Percentiles rank a stretch among this genome's conserved stretches.
phyloP scores from a whole-genome alignment of 306 rosid genomes.

The Rosa chinensis region DNA sequence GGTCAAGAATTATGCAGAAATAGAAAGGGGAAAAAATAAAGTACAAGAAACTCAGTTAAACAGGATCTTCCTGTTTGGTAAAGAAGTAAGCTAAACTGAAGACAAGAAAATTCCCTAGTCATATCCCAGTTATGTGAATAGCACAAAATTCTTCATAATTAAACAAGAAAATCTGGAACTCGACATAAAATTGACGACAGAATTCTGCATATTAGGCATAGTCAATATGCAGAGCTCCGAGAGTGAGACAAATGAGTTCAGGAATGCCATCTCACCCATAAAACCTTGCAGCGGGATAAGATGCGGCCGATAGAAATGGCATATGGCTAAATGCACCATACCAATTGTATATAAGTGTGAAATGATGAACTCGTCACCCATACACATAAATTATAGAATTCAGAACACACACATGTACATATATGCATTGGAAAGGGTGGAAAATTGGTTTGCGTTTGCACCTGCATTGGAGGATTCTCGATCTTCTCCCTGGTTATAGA shows the following conservation, averaged over 20 bases:
- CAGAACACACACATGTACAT: not conserved
- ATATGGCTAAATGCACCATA: not conserved
- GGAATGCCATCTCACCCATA: not conserved
- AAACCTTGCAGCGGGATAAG: not conserved
- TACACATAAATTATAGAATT: not conserved
- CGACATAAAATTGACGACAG: not conserved
- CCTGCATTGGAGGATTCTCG: constrained; percentile 76
- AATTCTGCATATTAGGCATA: not conserved
- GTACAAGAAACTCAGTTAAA: not conserved
- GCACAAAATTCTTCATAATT: not conserved
- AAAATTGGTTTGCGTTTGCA: constrained; percentile 41
- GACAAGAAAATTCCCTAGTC: not conserved
- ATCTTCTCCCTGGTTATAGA: constrained; percentile 65
- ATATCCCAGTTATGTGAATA: not conserved
- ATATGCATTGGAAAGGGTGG: not conserved
- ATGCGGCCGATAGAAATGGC: not conserved
- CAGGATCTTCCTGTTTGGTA: not conserved
- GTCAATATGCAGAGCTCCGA: not conserved
- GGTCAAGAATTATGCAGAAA: not conserved
- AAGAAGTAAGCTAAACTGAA: not conserved
- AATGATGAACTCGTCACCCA: not conserved
- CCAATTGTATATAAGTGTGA: not conserved
- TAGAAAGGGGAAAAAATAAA: not conserved
- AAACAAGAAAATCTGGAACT: not conserved
- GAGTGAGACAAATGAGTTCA: constrained; percentile 1